A percentile compares a stretch with the other conserved stretches of the same genome.
These are phyloP conservation scores for Pleurotus giganteus DNA, from an alignment of 768 basidiomycete genomes.

Conservation along the genomic window DNA sequence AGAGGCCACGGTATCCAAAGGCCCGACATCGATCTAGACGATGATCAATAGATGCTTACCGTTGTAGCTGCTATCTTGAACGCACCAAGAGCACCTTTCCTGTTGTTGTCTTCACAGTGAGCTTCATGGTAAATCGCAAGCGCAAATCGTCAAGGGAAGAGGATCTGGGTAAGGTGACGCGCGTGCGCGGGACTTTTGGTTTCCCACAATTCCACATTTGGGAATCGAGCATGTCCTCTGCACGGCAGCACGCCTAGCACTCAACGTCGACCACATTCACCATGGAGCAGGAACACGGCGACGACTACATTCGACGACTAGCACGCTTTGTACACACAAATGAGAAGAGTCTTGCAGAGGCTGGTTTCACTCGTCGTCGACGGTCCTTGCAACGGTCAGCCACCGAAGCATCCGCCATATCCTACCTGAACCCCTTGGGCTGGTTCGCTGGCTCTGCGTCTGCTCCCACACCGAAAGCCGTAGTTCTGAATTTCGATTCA, in stretches of 20 bases:
- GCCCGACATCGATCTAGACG: constrained; percentile 73
- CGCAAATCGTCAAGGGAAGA: constrained; percentile 13
- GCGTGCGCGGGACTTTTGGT: background rate
- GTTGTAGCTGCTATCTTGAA: background rate
- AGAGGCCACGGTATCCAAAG: constrained; percentile 66
- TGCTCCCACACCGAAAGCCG: constrained; percentile 45
- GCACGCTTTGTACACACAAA: constrained; percentile 72
- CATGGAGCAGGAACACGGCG: constrained; percentile 57
- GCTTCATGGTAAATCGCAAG: constrained; percentile 61
- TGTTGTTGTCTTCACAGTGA: constrained; percentile 93
- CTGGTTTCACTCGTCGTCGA: constrained; percentile 49
- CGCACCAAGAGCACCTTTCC: constrained; percentile 85
- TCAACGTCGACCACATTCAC: constrained; percentile 15
- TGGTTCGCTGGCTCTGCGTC: constrained; percentile 50
- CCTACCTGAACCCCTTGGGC: constrained; percentile 57
- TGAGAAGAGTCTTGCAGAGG: constrained; percentile 71
- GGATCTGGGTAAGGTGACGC: constrained; percentile 16
- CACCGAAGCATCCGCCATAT: constrained; percentile 24
- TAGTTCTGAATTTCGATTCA: constrained; percentile 68
- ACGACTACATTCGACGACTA: constrained; percentile 71
- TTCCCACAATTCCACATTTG: background rate
- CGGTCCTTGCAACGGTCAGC: constrained; percentile 31
- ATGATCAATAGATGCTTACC: background rate
- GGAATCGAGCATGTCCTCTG: background rate
- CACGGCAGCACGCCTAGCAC: background rate